Percentiles rank a stretch among this genome's conserved stretches.
Conservation (phyloP, 2,329 filamentous ascomycete genomes). For the Bipolaris cookei region DNA sequence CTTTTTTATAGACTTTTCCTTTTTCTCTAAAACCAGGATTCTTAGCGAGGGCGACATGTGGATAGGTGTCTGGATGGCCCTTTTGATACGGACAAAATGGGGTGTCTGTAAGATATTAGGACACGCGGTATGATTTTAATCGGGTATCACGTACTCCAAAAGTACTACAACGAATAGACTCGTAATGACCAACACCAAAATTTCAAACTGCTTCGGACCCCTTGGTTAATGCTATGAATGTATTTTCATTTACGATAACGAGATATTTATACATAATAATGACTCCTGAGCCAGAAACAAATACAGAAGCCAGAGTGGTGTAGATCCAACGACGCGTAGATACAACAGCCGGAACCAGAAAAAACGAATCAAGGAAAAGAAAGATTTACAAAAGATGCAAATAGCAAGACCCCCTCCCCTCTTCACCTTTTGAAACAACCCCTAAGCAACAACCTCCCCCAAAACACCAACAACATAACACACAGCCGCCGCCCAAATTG, state of each 20-base stretch:
- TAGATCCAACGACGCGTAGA: too few relatives aligned
- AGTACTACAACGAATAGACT: not conserved
- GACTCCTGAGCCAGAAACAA: not conserved
- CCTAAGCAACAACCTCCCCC: constrained; percentile 32
- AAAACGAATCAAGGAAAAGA: too few relatives aligned
- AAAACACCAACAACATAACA: constrained; percentile 45
- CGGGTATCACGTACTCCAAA: not conserved
- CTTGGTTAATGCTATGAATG: not conserved
- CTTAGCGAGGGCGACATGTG: not conserved
- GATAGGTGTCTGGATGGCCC: too few relatives aligned
- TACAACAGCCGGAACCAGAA: too few relatives aligned
- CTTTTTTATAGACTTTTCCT: not conserved
- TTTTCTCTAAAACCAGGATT: not conserved
- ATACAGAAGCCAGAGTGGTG: not conserved
- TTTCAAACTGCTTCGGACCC: too few relatives aligned
- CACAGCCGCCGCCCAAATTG: constrained; percentile 34
- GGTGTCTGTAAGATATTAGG: not conserved
- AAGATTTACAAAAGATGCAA: too few relatives aligned
- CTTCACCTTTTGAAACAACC: constrained; percentile 1
- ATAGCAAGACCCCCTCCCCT: not conserved
- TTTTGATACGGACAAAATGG: not conserved
- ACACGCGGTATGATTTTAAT: constrained; percentile 7
- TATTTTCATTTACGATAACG: not conserved
- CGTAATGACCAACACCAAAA: not conserved
- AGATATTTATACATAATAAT: not conserved